Percentiles rank a stretch among this genome's conserved stretches.
Conservation (phyloP, 345 rosid genomes). For the Eucalyptus pauciflora region DNA sequence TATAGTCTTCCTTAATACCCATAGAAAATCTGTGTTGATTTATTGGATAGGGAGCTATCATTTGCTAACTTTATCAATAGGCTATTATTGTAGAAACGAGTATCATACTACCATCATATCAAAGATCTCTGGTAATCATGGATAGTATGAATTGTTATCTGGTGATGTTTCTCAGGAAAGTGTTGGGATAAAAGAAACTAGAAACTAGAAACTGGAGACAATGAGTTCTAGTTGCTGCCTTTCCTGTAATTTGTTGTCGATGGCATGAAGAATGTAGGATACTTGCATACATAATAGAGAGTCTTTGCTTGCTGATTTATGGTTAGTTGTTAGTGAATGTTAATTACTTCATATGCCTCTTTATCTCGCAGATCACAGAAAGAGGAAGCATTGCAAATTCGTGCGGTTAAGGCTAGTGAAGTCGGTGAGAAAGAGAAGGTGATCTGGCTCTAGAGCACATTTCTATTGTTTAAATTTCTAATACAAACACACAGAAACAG, state of each 20-base stretch:
- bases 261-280: not conserved
- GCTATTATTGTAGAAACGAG: not conserved
- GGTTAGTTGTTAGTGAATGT: not conserved
- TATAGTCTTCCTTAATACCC: not conserved
- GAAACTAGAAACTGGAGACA: not conserved
- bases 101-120: not conserved
- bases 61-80: not conserved
- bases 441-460: not conserved
- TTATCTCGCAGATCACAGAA: constrained; percentile 12
- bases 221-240: not conserved
- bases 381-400: constrained; percentile 86
- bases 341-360: not conserved
- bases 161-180: not conserved
- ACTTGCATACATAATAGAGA: not conserved
- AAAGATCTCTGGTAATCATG: not conserved
- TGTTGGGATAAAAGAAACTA: not conserved
- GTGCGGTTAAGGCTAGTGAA: constrained; percentile 75
- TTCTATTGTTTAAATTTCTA: not conserved
- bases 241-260: not conserved
- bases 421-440: constrained; percentile 77
- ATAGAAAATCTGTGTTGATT: not conserved
- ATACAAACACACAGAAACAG: not conserved
- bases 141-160: not conserved
- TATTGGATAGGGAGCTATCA: not conserved
- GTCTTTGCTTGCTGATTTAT: not conserved